phyloP scores from a whole-genome alignment of 371 early-diverging fungal genomes.

The Sporodiniella umbellata region DNA sequence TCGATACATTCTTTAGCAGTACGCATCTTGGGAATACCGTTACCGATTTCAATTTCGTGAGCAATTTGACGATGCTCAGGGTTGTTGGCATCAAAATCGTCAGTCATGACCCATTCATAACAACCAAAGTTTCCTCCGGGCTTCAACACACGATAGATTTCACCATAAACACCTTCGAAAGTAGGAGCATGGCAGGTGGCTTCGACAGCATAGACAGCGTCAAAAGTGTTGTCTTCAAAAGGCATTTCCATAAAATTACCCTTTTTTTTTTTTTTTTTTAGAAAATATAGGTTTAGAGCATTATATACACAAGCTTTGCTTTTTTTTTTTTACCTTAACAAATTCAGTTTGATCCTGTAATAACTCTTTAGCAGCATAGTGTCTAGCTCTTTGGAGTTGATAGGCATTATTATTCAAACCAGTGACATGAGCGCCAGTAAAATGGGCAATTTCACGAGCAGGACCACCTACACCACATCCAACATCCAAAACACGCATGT shows the following conservation, averaged over 20 bases:
- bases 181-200: constrained; percentile 87
- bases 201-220: constrained; percentile 91
- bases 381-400: constrained; percentile 80
- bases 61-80: constrained; percentile 72
- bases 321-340: constrained; percentile 43
- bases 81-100: constrained; percentile 73
- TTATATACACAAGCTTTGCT: not conserved
- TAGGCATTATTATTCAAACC: constrained; percentile 96
- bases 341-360: constrained; percentile 61
- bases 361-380: constrained; percentile 67
- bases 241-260: constrained; percentile 94
- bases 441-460: constrained; percentile 87
- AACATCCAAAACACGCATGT: constrained; percentile 78
- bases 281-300: not conserved
- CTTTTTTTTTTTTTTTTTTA: constrained; percentile 23
- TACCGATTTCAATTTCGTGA: constrained; percentile 83
- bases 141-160: constrained; percentile 88
- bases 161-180: constrained; percentile 82
- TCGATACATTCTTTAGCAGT: constrained; percentile 64
- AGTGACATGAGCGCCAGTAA: constrained; percentile 85
- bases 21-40: constrained; percentile 84
- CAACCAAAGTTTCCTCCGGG: constrained; percentile 88
- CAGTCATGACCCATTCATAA: constrained; percentile 93
- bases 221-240: constrained; percentile 75
- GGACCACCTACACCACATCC: constrained; percentile 96